phyloP scores from a whole-genome alignment of 768 basidiomycete genomes.

The Calocybe cyanea region DNA sequence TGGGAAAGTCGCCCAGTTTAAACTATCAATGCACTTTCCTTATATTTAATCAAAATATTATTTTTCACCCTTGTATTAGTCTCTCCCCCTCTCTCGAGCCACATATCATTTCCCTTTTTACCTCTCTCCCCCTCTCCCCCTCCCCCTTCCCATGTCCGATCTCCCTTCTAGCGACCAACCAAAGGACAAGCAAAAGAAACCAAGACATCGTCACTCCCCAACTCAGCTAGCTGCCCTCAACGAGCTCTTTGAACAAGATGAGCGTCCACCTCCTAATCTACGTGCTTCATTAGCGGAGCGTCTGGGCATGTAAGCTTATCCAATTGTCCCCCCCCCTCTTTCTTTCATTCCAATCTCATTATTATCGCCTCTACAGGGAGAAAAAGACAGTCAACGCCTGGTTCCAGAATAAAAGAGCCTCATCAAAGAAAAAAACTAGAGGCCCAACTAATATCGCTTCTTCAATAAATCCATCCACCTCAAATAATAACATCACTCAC shows the following conservation, averaged over 20 bases:
- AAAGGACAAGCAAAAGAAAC: constrained; percentile 62
- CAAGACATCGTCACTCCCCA: constrained; percentile 72
- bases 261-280: constrained; percentile 69
- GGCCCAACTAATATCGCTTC: constrained; percentile 26
- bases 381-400: constrained; percentile 83
- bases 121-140: constrained; percentile 19
- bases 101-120: too few species aligned
- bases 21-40: constrained; percentile 3
- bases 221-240: constrained; percentile 73
- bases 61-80: constrained; percentile 23
- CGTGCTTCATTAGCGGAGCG: constrained; percentile 66
- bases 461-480: constrained; percentile 30
- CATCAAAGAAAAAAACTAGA: constrained; percentile 67
- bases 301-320: constrained; percentile 65
- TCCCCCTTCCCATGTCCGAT: constrained; percentile 25
- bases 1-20: constrained; percentile 22
- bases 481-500: constrained; percentile 24
- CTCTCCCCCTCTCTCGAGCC: constrained; percentile 11
- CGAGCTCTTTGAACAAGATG: constrained; percentile 71
- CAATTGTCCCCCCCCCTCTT: constrained; percentile 11
- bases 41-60: neutral
- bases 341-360: constrained; percentile 9
- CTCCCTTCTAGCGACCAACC: constrained; percentile 22
- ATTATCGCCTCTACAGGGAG: constrained; percentile 48
- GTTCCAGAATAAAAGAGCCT: constrained; percentile 86